These are phyloP conservation scores for Curvularia sp. DNA, from an alignment of 2,329 filamentous ascomycete genomes.

Conservation along the genomic window DNA sequence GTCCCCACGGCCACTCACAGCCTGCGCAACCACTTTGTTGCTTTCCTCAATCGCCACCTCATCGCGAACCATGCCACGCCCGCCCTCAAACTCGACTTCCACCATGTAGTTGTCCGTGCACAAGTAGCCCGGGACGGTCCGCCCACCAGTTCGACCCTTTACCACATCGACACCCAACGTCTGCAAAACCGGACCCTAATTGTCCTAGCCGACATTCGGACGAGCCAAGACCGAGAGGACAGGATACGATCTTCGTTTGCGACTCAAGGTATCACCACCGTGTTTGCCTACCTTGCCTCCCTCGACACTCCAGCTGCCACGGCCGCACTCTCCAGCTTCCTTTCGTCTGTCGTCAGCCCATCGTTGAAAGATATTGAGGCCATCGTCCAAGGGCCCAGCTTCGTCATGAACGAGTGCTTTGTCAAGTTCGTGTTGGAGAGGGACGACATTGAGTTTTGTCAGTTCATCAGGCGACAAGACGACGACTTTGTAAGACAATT, in stretches of 20 bases:
- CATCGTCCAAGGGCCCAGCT: constrained; percentile 21
- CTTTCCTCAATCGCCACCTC: constrained; percentile 34
- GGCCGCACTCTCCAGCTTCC: constrained; percentile 18
- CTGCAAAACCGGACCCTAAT: constrained; percentile 24
- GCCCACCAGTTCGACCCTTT: constrained; percentile 13
- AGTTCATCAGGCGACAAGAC: constrained; percentile 33
- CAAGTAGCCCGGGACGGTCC: constrained; percentile 18
- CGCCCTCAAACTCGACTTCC: constrained; percentile 31
- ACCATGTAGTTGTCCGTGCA: constrained; percentile 7
- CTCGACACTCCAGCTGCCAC: constrained; percentile 14
- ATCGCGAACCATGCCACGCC: constrained; percentile 26
- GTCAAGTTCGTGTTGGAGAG: constrained; percentile 29
- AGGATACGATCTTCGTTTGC: constrained; percentile 22
- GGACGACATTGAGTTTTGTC: constrained; percentile 30
- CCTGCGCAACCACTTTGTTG: constrained; percentile 33
- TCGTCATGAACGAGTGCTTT: constrained; percentile 33
- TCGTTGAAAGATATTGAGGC: constrained; percentile 30
- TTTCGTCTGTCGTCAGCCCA: constrained; percentile 27
- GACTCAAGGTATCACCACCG: constrained; percentile 14
- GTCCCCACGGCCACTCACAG: constrained; percentile 33
- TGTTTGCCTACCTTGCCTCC: constrained; percentile 31
- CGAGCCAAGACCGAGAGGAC: constrained; percentile 25
- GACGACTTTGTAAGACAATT: constrained; percentile 26
- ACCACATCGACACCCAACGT: constrained; percentile 28
- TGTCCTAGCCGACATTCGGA: constrained; percentile 29